phyloP scores from a whole-genome alignment of 805 yeast species.

The Komagataella kurtzmanii region DNA sequence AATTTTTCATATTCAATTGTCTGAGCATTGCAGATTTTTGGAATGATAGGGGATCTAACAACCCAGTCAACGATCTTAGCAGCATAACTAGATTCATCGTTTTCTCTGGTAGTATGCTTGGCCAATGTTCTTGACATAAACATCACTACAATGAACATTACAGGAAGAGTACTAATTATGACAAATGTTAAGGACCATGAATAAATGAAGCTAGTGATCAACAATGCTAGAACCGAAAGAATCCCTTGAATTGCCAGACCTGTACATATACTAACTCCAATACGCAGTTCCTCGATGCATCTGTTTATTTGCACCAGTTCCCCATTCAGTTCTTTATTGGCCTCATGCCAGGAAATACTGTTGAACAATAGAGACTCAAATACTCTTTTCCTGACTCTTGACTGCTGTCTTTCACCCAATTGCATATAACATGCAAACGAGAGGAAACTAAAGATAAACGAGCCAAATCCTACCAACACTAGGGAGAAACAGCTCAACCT shows the following conservation, averaged over 20 bases:
- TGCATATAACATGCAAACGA: constrained; percentile 50
- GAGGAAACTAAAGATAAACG: constrained; percentile 32
- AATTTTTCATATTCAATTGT: constrained; percentile 34
- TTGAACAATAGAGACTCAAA: constrained; percentile 30
- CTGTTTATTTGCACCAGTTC: constrained; percentile 52
- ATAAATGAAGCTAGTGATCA: constrained; percentile 54
- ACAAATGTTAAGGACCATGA: constrained; percentile 83
- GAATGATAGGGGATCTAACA: constrained; percentile 41
- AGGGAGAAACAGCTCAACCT: constrained; percentile 22
- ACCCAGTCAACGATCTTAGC: constrained; percentile 63
- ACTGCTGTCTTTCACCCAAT: constrained; percentile 61
- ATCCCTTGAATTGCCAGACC: constrained; percentile 42
- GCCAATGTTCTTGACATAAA: constrained; percentile 38
- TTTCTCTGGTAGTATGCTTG: constrained; percentile 39
- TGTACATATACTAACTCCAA: constrained; percentile 53
- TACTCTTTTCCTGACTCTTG: constrained; percentile 35
- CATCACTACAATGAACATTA: constrained; percentile 36
- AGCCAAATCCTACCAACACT: constrained; percentile 31
- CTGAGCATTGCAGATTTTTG: constrained; percentile 50
- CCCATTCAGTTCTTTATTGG: constrained; percentile 42
- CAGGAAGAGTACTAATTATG: constrained; percentile 61
- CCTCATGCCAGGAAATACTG: constrained; percentile 52
- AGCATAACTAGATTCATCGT: constrained; percentile 36
- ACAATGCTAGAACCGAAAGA: constrained; percentile 38
- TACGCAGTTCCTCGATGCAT: constrained; percentile 60